phyloP scores from a whole-genome alignment of 208 protist species.

The Porcisia hertigi region DNA sequence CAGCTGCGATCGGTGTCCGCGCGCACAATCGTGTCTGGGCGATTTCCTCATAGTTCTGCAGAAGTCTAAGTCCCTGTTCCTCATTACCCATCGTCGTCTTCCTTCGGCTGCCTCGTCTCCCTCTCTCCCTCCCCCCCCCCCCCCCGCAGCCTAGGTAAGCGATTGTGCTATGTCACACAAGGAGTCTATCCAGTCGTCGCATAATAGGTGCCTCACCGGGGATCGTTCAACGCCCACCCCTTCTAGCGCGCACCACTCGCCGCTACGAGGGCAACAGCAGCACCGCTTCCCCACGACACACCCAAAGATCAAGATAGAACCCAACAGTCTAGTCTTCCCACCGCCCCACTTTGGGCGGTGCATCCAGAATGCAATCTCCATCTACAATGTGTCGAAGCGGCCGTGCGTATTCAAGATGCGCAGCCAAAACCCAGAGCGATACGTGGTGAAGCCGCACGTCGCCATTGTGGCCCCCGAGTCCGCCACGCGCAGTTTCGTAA shows the following conservation, averaged over 20 bases:
- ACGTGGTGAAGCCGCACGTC: slow-evolving; percentile 68
- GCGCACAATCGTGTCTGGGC: too few species aligned
- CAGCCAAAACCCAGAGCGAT: slow-evolving; percentile 59
- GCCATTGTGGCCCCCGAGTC: slow-evolving; percentile 49
- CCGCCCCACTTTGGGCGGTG: slow-evolving; percentile 65
- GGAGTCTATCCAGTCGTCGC: slow-evolving; percentile 13
- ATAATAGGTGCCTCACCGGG: slow-evolving; percentile 1
- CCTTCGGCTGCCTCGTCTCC: too few species aligned
- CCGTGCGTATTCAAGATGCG: slow-evolving; percentile 73
- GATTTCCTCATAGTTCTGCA: too few species aligned
- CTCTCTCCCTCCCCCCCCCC: neutral
- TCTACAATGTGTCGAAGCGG: slow-evolving; percentile 61
- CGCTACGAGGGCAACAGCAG: neutral
- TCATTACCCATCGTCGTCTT: too few species aligned
- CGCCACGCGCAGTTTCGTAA: slow-evolving; percentile 54
- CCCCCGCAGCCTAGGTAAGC: neutral
- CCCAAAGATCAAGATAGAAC: slow-evolving; percentile 54
- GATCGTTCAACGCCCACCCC: neutral
- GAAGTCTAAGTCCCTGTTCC: too few species aligned
- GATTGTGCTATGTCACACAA: neutral
- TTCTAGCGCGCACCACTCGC: neutral
- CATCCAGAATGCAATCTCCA: slow-evolving; percentile 64
- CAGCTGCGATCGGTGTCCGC: too few species aligned
- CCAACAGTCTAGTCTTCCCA: slow-evolving; percentile 59
- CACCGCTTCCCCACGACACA: slow-evolving; percentile 20